Conservation (phyloP, 2,329 filamentous ascomycete genomes). For the Elsinoe australis region DNA sequence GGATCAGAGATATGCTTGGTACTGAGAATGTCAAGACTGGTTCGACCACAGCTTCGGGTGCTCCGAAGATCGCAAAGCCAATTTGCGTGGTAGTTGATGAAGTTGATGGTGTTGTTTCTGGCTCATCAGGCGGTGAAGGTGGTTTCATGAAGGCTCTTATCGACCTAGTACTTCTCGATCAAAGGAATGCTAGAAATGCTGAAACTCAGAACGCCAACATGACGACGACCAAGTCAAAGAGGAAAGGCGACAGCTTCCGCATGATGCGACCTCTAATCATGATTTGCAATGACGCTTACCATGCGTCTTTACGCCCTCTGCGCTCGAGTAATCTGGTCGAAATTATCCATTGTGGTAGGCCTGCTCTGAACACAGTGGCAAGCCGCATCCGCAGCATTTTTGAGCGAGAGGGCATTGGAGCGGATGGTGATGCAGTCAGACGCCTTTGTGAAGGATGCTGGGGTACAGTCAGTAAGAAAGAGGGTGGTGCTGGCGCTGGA, state of each 20-base stretch:
- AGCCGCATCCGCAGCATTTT: slow-evolving; percentile 75
- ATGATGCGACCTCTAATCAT: slow-evolving; percentile 82
- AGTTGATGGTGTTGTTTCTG: slow-evolving; percentile 85
- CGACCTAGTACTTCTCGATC: slow-evolving; percentile 77
- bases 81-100: slow-evolving; percentile 94
- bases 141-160: slow-evolving; percentile 94
- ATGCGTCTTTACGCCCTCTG: slow-evolving; percentile 75
- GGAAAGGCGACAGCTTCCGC: slow-evolving; percentile 77
- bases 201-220: slow-evolving; percentile 24
- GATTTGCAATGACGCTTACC: slow-evolving; percentile 96
- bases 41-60: slow-evolving; percentile 42
- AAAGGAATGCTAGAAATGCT: slow-evolving; percentile 55
- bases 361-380: slow-evolving; percentile 77
- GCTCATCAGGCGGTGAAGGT: slow-evolving; percentile 70
- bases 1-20: slow-evolving; percentile 83
- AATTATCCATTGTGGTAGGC: slow-evolving; percentile 84
- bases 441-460: slow-evolving; percentile 76
- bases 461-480: slow-evolving; percentile 67
- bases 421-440: slow-evolving; percentile 81
- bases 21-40: slow-evolving; percentile 83
- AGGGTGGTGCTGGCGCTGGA: slow-evolving; percentile 46
- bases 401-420: slow-evolving; percentile 77
- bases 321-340: slow-evolving; percentile 81
- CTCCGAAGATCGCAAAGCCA: slow-evolving; percentile 69
- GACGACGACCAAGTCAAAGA: slow-evolving; percentile 45